Evolutionary conservation across 1,139 yeast species (phyloP).

Genomic region (Magnusiomyces ingens): DNA sequence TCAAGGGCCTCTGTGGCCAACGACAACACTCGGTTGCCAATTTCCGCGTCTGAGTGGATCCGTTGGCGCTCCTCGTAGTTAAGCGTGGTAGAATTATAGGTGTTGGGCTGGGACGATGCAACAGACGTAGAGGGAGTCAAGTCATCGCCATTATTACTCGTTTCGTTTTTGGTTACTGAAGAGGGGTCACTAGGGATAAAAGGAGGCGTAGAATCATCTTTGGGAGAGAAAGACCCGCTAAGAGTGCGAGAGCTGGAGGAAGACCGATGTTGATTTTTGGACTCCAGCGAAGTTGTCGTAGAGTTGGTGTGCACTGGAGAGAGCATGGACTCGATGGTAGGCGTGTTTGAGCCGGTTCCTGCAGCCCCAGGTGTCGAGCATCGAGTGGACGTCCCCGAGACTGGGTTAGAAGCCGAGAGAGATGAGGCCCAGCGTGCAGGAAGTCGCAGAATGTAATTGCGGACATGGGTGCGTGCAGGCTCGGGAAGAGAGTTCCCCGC

Average conservation of each 20-base stretch:
- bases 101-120: neutral
- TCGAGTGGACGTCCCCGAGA: conserved; percentile 5
- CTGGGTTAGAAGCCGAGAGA: conserved; percentile 17
- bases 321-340: neutral
- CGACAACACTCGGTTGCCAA: conserved; percentile 63
- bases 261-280: neutral
- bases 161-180: neutral
- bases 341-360: neutral
- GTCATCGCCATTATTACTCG: neutral
- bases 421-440: conserved; percentile 58
- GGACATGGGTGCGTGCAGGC: conserved; percentile 78
- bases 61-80: neutral
- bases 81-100: neutral
- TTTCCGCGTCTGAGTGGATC: conserved; percentile 32
- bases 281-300: neutral
- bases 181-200: neutral
- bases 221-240: neutral
- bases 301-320: conserved; percentile 1
- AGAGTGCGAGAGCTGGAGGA: neutral
- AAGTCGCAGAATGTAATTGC: conserved; percentile 67
- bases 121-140: neutral
- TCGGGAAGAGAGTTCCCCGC: conserved; percentile 69
- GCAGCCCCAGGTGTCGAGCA: conserved; percentile 2
- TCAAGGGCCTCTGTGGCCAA: conserved; percentile 86
- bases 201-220: neutral